Evolutionary conservation across 495 filamentous ascomycete genomes (phyloP), one percentile per base, ranked within the genome.

Genomic region (Aspergillus panamensis): DNA sequence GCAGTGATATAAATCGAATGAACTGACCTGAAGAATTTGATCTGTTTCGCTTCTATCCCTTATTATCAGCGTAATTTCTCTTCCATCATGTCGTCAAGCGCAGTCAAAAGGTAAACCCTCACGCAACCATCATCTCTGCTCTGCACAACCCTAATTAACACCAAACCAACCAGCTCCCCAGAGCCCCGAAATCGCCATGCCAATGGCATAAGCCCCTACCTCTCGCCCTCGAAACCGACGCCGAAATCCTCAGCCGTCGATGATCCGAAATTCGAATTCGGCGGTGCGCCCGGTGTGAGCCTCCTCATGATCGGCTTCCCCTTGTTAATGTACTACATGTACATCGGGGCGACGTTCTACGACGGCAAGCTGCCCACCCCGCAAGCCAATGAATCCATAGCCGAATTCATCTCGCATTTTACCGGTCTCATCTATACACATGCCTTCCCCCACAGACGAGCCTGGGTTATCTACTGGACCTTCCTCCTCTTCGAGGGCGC

Each of bases 271-370:
- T 88, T 88, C 67, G 93, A 97, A 63, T 97, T 97, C 63, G 91
- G 92, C 49, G 93, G 93, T 53, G 82, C 89, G 8, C 73, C 76
- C 20, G 92, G 92, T 45, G 84, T 88, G 21, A 68, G 69, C 20
- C 74, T 80, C 42, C 83, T 95, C 77, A 97, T 97, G 90, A 73
- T 91, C 53, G 87, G 84, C 48, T 97, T 96, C 71, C 93, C 93
- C 14, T 30, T 86, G 21, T 74, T 97, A 47, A 97, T 97, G 93
- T 97, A 87, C 78, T 97, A 96, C 76, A 92, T 97, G 90, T 97
- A 90, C 89, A 86, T 96, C 66, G 93, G 93, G 20, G 88, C 92
- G 8, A 91, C 85, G 8, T 90, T 91, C 73, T 97, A 96, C 71
- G 77, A 89, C 69, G 91, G 91, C 43, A 81, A 87, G 55, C 74